phyloP scores from a whole-genome alignment of 768 basidiomycete genomes.

The Hortiboletus flavorubellus region DNA sequence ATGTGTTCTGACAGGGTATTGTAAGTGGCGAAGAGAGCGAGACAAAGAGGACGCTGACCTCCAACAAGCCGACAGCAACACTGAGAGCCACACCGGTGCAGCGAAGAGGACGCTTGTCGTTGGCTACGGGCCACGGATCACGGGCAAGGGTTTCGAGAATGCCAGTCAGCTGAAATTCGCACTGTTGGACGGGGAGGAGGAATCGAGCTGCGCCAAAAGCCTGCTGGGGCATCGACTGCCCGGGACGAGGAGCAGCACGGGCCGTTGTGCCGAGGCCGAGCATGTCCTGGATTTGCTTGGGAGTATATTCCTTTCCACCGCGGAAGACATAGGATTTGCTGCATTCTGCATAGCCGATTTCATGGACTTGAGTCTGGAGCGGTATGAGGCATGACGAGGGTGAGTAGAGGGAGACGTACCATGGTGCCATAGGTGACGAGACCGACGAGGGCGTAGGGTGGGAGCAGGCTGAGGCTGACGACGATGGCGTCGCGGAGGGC shows the following conservation, averaged over 20 bases:
- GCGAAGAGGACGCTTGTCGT: slow-evolving; percentile 86
- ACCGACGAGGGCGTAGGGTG: slow-evolving; percentile 92
- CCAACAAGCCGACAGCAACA: slow-evolving; percentile 89
- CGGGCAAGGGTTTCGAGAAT: slow-evolving; percentile 84
- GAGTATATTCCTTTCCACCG: slow-evolving; percentile 92
- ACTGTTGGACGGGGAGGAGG: slow-evolving; percentile 85
- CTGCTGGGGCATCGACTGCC: slow-evolving; percentile 76
- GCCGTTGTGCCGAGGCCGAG: slow-evolving; percentile 73
- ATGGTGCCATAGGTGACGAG: slow-evolving; percentile 97
- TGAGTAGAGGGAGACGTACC: slow-evolving; percentile 45
- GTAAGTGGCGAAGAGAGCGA: not conserved
- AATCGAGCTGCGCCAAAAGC: slow-evolving; percentile 87
- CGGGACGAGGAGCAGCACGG: slow-evolving; percentile 83
- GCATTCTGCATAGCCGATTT: slow-evolving; percentile 94
- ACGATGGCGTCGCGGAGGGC: slow-evolving; percentile 93
- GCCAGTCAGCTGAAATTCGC: slow-evolving; percentile 94
- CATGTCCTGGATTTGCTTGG: slow-evolving; percentile 99
- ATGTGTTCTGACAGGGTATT: slow-evolving; percentile 55
- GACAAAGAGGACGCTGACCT: slow-evolving; percentile 43
- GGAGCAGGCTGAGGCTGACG: slow-evolving; percentile 88
- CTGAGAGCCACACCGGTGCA: slow-evolving; percentile 95
- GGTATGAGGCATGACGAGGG: not conserved
- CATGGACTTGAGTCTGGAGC: slow-evolving; percentile 92
- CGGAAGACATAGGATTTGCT: slow-evolving; percentile 99
- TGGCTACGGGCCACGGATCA: slow-evolving; percentile 97